These are phyloP conservation scores for Xylariaceae sp. DNA, from an alignment of 2,329 filamentous ascomycete genomes.

Conservation along the genomic window DNA sequence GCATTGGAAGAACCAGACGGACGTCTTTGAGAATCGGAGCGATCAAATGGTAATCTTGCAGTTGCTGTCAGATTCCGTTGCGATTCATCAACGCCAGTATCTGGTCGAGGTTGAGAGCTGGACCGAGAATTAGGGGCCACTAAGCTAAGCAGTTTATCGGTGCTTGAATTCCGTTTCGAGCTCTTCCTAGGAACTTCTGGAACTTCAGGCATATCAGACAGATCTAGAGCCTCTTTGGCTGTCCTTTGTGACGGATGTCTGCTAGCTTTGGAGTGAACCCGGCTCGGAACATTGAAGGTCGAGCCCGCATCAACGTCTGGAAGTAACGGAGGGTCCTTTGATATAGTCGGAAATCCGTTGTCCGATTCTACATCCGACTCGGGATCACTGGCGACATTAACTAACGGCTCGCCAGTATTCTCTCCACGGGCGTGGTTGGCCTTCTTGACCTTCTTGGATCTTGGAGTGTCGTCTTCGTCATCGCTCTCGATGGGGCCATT, in stretches of 20 bases:
- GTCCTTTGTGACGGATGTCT: conserved; percentile 37
- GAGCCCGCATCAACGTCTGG: conserved; percentile 57
- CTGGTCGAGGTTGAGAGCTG: conserved; percentile 12
- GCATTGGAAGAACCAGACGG: conserved; percentile 49
- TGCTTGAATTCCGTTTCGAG: conserved; percentile 58
- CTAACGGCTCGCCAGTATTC: conserved; percentile 36
- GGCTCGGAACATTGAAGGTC: conserved; percentile 60
- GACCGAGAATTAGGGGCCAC: conserved; percentile 15
- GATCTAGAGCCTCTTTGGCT: conserved; percentile 20
- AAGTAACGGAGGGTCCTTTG: conserved; percentile 51
- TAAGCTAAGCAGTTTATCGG: conserved; percentile 35
- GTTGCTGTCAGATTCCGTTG: conserved; percentile 20
- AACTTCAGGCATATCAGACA: conserved; percentile 28
- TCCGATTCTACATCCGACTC: conserved; percentile 38
- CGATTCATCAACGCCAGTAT: conserved; percentile 4
- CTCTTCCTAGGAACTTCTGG: conserved; percentile 68
- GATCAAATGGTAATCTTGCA: conserved; percentile 53
- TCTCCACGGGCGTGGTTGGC: conserved; percentile 28
- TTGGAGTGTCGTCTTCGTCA: conserved; percentile 46
- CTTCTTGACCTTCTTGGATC: conserved; percentile 23
- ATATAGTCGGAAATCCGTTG: conserved; percentile 37
- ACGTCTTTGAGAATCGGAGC: conserved; percentile 49
- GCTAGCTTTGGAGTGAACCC: conserved; percentile 57
- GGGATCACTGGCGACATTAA: conserved; percentile 45
- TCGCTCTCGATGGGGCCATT: conserved; percentile 63